Evolutionary conservation across 2,329 filamentous ascomycete genomes (phyloP), one percentile per base, ranked within the genome.

Genomic region (Dactylonectria estremocensis): DNA sequence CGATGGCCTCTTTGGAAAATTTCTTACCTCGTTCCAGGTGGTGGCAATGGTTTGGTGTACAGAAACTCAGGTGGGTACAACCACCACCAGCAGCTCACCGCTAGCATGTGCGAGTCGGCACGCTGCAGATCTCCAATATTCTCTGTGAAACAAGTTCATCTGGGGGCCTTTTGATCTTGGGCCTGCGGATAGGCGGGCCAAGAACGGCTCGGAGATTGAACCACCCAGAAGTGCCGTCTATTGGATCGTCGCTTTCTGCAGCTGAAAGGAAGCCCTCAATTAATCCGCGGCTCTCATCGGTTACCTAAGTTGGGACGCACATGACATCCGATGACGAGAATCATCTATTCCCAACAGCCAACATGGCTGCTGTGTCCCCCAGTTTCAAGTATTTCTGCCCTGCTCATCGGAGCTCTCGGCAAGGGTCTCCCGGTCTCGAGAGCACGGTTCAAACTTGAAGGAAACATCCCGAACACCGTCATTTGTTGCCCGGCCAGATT

Each of bases 121-220:
- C 28, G 33, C 50, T 14, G 50, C 16, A 43, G n/a, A 53, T 24
- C 28, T 28, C 16, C 28, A 35, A 22, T 35, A 20, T 53, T 53
- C 50, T 53, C 8, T 53, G 33, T 18, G 31, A 37, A 53, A 53
- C 50, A 53, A 6, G 20, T 28, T 28, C 7, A 31, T 13, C 13
- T 28, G 18, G 14, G 28, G 49, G 28, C n/a, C 10, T 18, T 9
- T 22, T 35, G 48, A 22, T 33, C 16, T 22, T 28, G 7, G 40
- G 6, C 24, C 8, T 5, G 28, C 11, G 24, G 49, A 28, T 40
- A 5, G 14, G 16, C 13, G 16, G 6, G 57, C 57, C 57, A 52
- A 60, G 57, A 43, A 5, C 28, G 16, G n/a, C 46, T 60, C 46
- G 57, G 57, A 60, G 46, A 60, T 60, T 52, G 46, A 60, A 20